These are phyloP conservation scores for Chrysophaeum taylorii DNA, from an alignment of 352 stramenopile genomes.

Conservation along the genomic window DNA sequence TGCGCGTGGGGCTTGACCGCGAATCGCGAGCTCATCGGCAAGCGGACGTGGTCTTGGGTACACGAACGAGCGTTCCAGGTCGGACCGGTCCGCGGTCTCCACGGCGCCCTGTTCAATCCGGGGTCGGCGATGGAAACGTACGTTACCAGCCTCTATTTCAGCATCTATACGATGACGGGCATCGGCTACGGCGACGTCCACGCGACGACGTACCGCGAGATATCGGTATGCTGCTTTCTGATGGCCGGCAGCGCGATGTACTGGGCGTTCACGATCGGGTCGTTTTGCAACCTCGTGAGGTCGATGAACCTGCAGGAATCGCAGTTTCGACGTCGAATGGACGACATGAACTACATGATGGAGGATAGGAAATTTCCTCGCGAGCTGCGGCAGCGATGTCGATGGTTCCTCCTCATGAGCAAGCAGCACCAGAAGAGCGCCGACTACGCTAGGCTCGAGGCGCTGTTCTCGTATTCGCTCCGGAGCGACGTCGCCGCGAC, in stretches of 20 bases:
- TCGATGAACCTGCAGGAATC: not conserved
- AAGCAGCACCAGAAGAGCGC: not conserved
- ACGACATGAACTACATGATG: not conserved
- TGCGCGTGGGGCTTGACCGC: not conserved
- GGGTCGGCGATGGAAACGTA: too few relatives aligned
- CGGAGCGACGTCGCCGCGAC: too few relatives aligned
- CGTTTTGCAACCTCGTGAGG: not conserved
- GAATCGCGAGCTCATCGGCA: not conserved
- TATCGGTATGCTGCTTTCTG: not conserved
- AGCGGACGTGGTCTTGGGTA: too few relatives aligned
- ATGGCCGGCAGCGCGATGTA: not conserved
- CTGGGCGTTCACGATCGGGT: not conserved
- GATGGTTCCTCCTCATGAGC: not conserved
- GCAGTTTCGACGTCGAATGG: not conserved
- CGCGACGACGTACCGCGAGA: not conserved
- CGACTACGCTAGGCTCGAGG: not conserved
- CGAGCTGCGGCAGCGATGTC: not conserved
- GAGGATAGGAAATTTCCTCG: not conserved
- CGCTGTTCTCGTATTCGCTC: not conserved
- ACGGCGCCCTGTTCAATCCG: too few relatives aligned
- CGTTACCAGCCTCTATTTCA: not conserved
- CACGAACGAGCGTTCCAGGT: too few relatives aligned
- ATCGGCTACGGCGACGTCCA: not conserved
- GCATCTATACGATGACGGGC: slow-evolving; percentile 17
- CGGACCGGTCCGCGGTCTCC: too few relatives aligned